phyloP scores from a whole-genome alignment of 768 basidiomycete species.

The Lentinula detonsa region DNA sequence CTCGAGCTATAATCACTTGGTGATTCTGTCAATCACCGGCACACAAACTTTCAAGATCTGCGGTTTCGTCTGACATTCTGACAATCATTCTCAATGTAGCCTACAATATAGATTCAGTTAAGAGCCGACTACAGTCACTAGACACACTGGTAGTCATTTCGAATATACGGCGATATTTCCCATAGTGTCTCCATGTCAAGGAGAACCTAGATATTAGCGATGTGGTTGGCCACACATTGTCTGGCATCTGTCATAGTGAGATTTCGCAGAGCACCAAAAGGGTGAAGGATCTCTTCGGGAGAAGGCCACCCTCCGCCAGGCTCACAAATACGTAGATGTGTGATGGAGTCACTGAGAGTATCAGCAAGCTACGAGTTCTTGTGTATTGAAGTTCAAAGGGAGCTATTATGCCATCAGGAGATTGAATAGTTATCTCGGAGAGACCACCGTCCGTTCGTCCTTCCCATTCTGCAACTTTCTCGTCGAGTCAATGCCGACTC shows the following conservation, averaged over 20 bases:
- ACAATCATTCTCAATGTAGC: no score
- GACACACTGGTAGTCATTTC: no score
- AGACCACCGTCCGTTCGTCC: constrained; percentile 10
- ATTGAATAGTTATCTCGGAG: constrained; percentile 22
- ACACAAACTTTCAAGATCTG: no score
- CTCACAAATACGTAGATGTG: constrained; percentile 33
- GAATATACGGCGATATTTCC: no score
- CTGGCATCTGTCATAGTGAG: constrained; percentile 23
- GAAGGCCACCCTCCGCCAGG: constrained; percentile 29
- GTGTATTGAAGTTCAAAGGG: background rate
- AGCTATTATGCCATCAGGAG: constrained; percentile 16
- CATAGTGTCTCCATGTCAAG: no score
- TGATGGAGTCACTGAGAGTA: constrained; percentile 17
- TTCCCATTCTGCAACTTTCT: constrained; percentile 26
- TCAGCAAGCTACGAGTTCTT: constrained; percentile 5
- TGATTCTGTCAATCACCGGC: no score
- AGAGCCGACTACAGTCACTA: no score
- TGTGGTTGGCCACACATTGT: constrained; percentile 14
- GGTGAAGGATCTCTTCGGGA: constrained; percentile 24
- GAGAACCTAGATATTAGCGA: constrained; percentile 14
- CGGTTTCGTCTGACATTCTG: no score
- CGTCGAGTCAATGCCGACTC: constrained; percentile 33
- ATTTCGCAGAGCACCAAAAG: constrained; percentile 26
- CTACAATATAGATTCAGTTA: no score
- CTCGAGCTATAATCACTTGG: no score